Evolutionary conservation across 768 basidiomycete genomes (phyloP).

Genomic region (Hygrocybe punicea): DNA sequence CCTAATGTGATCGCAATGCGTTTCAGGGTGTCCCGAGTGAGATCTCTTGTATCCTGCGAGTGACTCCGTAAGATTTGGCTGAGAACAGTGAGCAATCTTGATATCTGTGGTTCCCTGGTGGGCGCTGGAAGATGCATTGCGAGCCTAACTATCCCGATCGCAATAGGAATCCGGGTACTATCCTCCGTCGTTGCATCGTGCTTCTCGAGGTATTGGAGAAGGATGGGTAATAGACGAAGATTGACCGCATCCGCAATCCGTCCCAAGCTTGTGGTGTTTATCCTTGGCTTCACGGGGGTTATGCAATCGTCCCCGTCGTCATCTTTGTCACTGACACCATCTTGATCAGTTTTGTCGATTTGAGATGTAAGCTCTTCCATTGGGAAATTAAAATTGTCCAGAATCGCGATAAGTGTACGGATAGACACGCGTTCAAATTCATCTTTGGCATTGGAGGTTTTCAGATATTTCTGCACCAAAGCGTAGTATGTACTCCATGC

Average conservation of each 20-base stretch:
- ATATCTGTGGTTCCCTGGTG: conserved; percentile 63
- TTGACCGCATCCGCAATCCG: conserved; percentile 75
- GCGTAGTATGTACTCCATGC: conserved; percentile 82
- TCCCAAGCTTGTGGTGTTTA: conserved; percentile 19
- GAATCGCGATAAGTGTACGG: conserved; percentile 75
- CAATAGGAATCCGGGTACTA: conserved; percentile 80
- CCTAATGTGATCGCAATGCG: conserved; percentile 75
- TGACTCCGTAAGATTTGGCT: conserved; percentile 90
- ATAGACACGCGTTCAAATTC: conserved; percentile 75
- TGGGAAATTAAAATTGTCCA: conserved; percentile 90
- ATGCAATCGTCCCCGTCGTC: conserved; percentile 25
- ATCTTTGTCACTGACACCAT: conserved; percentile 31
- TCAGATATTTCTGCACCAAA: conserved; percentile 78
- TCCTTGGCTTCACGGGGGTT: conserved; percentile 3
- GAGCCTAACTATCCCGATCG: conserved; percentile 82
- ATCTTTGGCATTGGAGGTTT: conserved; percentile 62
- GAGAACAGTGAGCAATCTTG: conserved; percentile 75
- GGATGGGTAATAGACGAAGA: conserved; percentile 67
- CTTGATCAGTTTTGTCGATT: conserved; percentile 27
- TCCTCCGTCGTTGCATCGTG: conserved; percentile 78
- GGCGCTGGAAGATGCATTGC: conserved; percentile 72
- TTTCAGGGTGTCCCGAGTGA: conserved; percentile 77
- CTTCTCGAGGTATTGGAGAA: conserved; percentile 79
- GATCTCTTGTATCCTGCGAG: conserved; percentile 88
- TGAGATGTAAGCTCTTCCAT: conserved; percentile 58